A percentile compares a stretch with the other conserved stretches of the same genome.
phyloP scores from a whole-genome alignment of 1,284 basidiomycete genomes.

The Heliocybe sulcata region DNA sequence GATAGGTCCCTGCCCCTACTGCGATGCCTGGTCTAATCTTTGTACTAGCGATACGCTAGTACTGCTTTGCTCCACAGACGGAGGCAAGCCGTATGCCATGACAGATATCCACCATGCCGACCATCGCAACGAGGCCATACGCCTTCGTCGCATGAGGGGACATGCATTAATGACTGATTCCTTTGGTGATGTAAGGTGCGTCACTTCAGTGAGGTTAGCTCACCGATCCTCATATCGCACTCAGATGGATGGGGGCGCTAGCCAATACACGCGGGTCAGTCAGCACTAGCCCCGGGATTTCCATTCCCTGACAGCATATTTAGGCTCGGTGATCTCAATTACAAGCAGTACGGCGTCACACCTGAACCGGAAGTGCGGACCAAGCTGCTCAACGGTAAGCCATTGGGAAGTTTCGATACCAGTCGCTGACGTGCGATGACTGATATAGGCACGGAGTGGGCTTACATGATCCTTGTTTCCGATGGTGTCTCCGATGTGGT shows the following conservation, averaged over 20 bases:
- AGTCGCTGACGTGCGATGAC: not conserved
- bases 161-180: slow-evolving; percentile 89
- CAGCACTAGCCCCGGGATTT: not conserved
- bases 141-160: slow-evolving; percentile 87
- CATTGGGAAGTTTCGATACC: slow-evolving; percentile 2
- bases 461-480: slow-evolving; percentile 76
- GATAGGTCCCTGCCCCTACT: slow-evolving; percentile 16
- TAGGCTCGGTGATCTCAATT: slow-evolving; percentile 87
- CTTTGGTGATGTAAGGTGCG: slow-evolving; percentile 86
- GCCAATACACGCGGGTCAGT: slow-evolving; percentile 86
- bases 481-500: slow-evolving; percentile 90
- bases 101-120: slow-evolving; percentile 94
- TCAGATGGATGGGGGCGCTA: slow-evolving; percentile 91
- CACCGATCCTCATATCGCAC: not conserved
- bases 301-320: slow-evolving; percentile 7
- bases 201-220: not conserved
- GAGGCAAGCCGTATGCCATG: slow-evolving; percentile 70
- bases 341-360: slow-evolving; percentile 88
- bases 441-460: slow-evolving; percentile 60
- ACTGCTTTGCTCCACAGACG: slow-evolving; percentile 69
- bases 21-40: slow-evolving; percentile 1
- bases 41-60: slow-evolving; percentile 79
- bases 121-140: slow-evolving; percentile 75
- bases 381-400: slow-evolving; percentile 66
- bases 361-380: slow-evolving; percentile 91